phyloP scores from a whole-genome alignment of 192 early-diverging fungal species.

The Thoreauomyces humboldtii region DNA sequence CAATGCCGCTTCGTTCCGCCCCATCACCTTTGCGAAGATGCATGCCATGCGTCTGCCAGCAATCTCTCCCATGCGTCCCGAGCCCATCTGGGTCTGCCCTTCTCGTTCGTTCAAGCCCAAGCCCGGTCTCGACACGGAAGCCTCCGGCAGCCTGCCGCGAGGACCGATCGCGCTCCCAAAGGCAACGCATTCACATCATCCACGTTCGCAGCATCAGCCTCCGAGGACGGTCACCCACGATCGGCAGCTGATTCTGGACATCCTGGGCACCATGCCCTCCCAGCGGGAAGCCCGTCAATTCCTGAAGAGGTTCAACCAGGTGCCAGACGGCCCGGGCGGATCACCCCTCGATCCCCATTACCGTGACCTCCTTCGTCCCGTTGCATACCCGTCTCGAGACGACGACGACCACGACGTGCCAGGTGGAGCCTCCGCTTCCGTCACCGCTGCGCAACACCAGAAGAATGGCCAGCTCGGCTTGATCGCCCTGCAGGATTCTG shows the following conservation, averaged over 20 bases:
- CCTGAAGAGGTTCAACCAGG: conserved; percentile 46
- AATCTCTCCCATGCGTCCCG: no score
- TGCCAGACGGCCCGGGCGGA: neutral
- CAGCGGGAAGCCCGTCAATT: conserved; percentile 65
- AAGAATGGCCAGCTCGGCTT: conserved; percentile 61
- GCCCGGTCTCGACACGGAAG: no score
- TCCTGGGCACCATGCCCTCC: conserved; percentile 59
- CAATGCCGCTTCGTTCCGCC: no score
- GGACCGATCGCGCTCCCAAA: no score
- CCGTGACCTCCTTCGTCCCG: neutral
- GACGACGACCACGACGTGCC: no score
- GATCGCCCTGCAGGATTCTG: conserved; percentile 54
- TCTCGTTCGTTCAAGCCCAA: no score
- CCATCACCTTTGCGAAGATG: no score
- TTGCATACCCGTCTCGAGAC: neutral
- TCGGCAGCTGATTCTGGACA: conserved; percentile 60
- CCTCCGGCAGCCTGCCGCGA: no score
- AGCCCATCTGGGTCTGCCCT: no score
- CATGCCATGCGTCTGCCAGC: no score
- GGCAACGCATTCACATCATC: no score
- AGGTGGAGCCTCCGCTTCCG: conserved; percentile 7
- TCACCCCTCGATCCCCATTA: no score
- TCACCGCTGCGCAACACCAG: neutral
- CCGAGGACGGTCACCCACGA: neutral
- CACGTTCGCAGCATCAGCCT: neutral